A percentile compares a stretch with the other conserved stretches of the same genome.
Conservation (phyloP, 805 yeast genomes). For the Candida vartiovaarae region DNA sequence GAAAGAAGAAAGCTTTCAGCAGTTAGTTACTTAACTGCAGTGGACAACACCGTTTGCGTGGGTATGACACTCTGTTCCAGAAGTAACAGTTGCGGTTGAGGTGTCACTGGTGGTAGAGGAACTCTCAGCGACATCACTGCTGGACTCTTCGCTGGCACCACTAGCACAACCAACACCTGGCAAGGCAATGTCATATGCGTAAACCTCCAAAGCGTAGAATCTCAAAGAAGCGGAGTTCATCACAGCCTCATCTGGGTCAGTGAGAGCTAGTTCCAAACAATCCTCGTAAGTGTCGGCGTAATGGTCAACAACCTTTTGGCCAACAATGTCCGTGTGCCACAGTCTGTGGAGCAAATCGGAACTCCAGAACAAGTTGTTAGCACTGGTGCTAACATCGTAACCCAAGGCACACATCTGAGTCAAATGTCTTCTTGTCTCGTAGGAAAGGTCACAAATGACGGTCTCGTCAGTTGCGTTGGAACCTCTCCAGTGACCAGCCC, state of each 20-base stretch:
- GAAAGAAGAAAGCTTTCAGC: no score
- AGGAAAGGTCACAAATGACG: constrained; percentile 34
- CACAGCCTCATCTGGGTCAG: constrained; percentile 28
- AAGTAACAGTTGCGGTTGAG: constrained; percentile 4
- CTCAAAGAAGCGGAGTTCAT: constrained; percentile 28
- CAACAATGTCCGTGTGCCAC: constrained; percentile 29
- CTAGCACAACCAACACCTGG: constrained; percentile 26
- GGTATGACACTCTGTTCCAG: constrained; percentile 17
- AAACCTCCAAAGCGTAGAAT: constrained; percentile 27
- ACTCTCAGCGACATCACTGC: not conserved
- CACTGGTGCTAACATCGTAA: constrained; percentile 20
- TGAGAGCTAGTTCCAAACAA: constrained; percentile 27
- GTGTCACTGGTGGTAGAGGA: not conserved
- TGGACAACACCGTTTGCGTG: constrained; percentile 16
- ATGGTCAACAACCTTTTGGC: constrained; percentile 28
- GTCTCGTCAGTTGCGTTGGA: constrained; percentile 30
- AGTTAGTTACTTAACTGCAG: constrained; percentile 5
- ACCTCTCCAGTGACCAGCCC: constrained; percentile 36
- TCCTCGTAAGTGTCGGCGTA: constrained; percentile 30
- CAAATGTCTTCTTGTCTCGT: constrained; percentile 25
- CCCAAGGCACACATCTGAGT: constrained; percentile 31
- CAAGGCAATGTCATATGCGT: constrained; percentile 22
- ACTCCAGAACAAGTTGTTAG: constrained; percentile 26
- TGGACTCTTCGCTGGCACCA: constrained; percentile 3
- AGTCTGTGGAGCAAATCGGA: constrained; percentile 34